Evolutionary conservation across 495 filamentous ascomycete species (phyloP).

Genomic region (Lasiosphaeris hirsuta): DNA sequence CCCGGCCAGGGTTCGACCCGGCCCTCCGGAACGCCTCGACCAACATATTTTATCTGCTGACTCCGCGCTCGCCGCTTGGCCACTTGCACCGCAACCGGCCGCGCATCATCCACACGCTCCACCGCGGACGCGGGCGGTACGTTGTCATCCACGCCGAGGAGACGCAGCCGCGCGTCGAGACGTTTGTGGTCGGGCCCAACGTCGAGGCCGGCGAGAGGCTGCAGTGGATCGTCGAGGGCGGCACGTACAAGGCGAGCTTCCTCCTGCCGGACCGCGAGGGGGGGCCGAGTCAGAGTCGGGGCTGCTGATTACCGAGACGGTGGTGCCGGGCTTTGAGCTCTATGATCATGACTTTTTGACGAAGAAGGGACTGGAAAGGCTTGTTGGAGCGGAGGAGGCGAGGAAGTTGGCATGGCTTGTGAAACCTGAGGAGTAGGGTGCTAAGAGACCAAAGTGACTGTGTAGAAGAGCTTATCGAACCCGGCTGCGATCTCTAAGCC

Average conservation of each 20-base stretch:
- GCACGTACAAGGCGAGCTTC: slow-evolving; percentile 60
- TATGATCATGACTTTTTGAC: slow-evolving; percentile 61
- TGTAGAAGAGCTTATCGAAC: neutral
- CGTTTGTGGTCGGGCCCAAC: slow-evolving; percentile 58
- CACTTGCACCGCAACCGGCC: slow-evolving; percentile 59
- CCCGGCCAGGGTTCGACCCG: slow-evolving; percentile 32
- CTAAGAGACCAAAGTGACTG: neutral
- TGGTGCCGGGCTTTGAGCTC: slow-evolving; percentile 64
- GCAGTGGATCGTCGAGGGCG: slow-evolving; percentile 68
- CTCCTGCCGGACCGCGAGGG: slow-evolving; percentile 47
- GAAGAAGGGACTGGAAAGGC: slow-evolving; percentile 37
- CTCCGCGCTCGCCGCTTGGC: slow-evolving; percentile 50
- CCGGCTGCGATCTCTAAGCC: too few relatives aligned
- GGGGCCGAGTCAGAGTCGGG: slow-evolving; percentile 35
- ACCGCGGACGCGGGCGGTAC: slow-evolving; percentile 57
- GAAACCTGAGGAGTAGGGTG: neutral
- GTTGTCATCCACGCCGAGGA: slow-evolving; percentile 53
- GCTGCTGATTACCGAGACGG: slow-evolving; percentile 64
- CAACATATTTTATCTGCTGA: slow-evolving; percentile 62
- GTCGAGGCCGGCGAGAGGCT: slow-evolving; percentile 54
- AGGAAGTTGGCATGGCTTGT: slow-evolving; percentile 51
- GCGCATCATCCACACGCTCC: slow-evolving; percentile 59
- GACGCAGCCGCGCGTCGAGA: slow-evolving; percentile 50
- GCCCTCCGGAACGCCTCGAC: slow-evolving; percentile 45
- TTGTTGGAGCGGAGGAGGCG: slow-evolving; percentile 47